Conservation (phyloP, 768 basidiomycete species). For the Lyophyllum atratum region DNA sequence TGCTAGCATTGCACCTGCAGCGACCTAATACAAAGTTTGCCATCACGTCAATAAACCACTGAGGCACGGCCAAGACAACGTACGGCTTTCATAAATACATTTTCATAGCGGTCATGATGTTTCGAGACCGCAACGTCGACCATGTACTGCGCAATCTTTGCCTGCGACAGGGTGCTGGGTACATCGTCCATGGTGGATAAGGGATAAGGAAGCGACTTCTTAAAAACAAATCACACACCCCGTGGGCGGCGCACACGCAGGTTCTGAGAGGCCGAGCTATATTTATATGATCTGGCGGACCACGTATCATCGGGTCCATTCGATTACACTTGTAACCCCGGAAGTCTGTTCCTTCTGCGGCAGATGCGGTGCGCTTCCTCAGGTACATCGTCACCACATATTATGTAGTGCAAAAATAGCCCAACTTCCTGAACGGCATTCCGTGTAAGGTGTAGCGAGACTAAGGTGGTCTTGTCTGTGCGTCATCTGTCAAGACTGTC, state of each 20-base stretch:
- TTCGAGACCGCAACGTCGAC: slow-evolving; percentile 60
- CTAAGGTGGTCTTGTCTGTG: background rate
- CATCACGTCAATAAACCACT: background rate
- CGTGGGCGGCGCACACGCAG: background rate
- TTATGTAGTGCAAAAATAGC: background rate
- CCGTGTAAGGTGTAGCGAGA: background rate
- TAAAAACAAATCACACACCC: background rate
- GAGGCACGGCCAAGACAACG: slow-evolving; percentile 17
- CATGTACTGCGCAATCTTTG: slow-evolving; percentile 57
- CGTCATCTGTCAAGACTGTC: background rate
- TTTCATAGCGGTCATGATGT: slow-evolving; percentile 62
- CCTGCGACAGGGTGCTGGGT: slow-evolving; percentile 54
- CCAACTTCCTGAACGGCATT: background rate
- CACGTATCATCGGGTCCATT: background rate
- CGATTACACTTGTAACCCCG: background rate
- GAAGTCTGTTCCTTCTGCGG: background rate
- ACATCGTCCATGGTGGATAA: slow-evolving; percentile 12
- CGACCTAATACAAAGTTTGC: slow-evolving; percentile 40
- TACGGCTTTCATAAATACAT: slow-evolving; percentile 70
- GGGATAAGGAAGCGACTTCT: background rate
- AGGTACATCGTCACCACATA: background rate
- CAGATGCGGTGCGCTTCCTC: background rate
- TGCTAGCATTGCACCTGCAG: slow-evolving; percentile 73
- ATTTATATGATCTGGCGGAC: background rate
- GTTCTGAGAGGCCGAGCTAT: background rate